A percentile compares a stretch with the other conserved stretches of the same genome.
phyloP scores from a whole-genome alignment of 768 basidiomycete species.

The Mycena alexandri region DNA sequence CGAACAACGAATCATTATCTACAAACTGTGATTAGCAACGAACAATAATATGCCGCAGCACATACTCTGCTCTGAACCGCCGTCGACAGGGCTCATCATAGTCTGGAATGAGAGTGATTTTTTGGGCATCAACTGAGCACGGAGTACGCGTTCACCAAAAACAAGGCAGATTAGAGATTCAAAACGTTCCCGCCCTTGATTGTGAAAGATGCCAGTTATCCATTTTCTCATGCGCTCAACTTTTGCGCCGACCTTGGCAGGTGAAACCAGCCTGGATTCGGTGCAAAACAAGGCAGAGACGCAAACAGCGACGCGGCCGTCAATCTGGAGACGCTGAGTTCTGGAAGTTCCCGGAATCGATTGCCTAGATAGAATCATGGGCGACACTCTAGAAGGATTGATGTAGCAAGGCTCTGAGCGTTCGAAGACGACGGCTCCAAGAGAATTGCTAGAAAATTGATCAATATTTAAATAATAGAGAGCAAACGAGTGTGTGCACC shows the following conservation, averaged over 20 bases:
- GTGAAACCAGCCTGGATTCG: background rate
- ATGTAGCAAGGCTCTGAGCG: no score
- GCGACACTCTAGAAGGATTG: no score
- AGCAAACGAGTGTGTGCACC: no score
- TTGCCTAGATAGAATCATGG: no score
- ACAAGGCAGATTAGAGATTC: background rate
- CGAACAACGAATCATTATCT: no score
- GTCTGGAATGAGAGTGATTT: slow-evolving; percentile 3
- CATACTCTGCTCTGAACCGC: background rate
- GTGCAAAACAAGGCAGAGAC: background rate
- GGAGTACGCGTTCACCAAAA: background rate
- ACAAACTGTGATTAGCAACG: no score
- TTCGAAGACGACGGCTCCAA: no score
- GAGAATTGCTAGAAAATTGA: no score
- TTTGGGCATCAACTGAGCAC: background rate
- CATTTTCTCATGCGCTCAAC: background rate
- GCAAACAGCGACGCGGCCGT: background rate
- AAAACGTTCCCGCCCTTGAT: slow-evolving; percentile 10
- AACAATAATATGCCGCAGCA: no score
- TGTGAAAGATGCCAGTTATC: background rate
- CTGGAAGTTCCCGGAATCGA: no score
- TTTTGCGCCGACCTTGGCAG: background rate
- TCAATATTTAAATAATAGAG: no score
- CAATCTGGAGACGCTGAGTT: no score
- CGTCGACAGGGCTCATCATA: background rate